These are phyloP conservation scores for Blastobotrys raffinosifermentans DNA, from an alignment of 1,139 yeast species.

Conservation along the genomic window DNA sequence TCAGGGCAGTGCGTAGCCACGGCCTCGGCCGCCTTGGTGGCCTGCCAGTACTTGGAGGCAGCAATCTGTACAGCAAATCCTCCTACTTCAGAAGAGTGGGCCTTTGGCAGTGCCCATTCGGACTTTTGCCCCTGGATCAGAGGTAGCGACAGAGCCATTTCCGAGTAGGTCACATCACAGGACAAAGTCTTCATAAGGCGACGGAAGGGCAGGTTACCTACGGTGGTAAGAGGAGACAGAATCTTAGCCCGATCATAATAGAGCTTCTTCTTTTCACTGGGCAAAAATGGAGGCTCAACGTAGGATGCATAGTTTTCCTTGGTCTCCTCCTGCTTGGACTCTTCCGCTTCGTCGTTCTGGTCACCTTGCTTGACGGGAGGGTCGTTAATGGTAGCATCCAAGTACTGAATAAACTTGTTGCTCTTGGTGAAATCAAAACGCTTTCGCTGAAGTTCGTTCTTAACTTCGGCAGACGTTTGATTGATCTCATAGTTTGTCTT, in stretches of 20 bases:
- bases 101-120: slow-evolving; percentile 97
- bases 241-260: slow-evolving; percentile 70
- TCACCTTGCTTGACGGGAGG: slow-evolving; percentile 24
- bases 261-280: slow-evolving; percentile 74
- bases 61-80: slow-evolving; percentile 95
- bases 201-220: slow-evolving; percentile 93
- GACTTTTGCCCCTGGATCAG: slow-evolving; percentile 82
- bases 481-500: slow-evolving; percentile 57
- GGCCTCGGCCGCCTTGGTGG: slow-evolving; percentile 83
- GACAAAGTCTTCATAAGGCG: slow-evolving; percentile 87
- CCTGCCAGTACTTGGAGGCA: slow-evolving; percentile 88
- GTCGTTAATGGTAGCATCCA: slow-evolving; percentile 42
- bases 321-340: slow-evolving; percentile 24
- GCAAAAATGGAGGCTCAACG: slow-evolving; percentile 69
- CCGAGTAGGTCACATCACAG: slow-evolving; percentile 89
- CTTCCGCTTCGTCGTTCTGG: slow-evolving; percentile 13
- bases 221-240: slow-evolving; percentile 93
- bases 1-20: slow-evolving; percentile 49
- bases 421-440: slow-evolving; percentile 53
- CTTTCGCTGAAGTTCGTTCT: slow-evolving; percentile 57
- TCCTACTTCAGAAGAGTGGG: slow-evolving; percentile 74
- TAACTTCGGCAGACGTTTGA: slow-evolving; percentile 47
- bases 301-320: slow-evolving; percentile 47
- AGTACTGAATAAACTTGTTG: slow-evolving; percentile 47
- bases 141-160: slow-evolving; percentile 89